Conservation (phyloP, 352 stramenopile genomes). For the Lagenidium sp. region DNA sequence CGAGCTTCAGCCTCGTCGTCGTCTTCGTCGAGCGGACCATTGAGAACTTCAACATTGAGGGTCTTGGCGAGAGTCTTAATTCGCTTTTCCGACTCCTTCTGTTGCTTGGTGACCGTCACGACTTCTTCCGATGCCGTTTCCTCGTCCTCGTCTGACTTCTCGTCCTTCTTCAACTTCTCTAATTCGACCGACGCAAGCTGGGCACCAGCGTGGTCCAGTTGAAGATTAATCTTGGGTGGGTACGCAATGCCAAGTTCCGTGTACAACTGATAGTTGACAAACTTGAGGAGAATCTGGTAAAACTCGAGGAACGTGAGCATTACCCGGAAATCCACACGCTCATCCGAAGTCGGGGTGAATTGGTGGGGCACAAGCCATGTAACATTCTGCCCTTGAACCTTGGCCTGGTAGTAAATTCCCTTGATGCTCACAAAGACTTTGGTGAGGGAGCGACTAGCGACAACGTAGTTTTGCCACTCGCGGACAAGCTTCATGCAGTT, state of each 20-base stretch:
- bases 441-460: constrained; percentile 83
- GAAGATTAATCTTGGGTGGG: constrained; percentile 88
- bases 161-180: constrained; percentile 31
- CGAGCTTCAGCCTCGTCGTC: constrained; percentile 40
- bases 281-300: constrained; percentile 97
- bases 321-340: constrained; percentile 97
- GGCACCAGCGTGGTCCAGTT: constrained; percentile 64
- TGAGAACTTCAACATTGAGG: constrained; percentile 27
- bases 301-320: constrained; percentile 99
- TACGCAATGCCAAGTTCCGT: constrained; percentile 91
- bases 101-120: constrained; percentile 44
- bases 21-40: constrained; percentile 66
- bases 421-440: constrained; percentile 99
- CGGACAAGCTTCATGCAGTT: constrained; percentile 90
- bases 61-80: constrained; percentile 59
- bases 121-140: constrained; percentile 20
- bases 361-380: constrained; percentile 98
- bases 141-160: constrained; percentile 19
- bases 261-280: constrained; percentile 99
- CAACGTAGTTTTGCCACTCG: constrained; percentile 96
- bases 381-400: constrained; percentile 89
- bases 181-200: constrained; percentile 65
- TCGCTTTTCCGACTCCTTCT: constrained; percentile 85
- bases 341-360: constrained; percentile 95
- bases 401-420: constrained; percentile 98